Evolutionary conservation across 805 yeast genomes (phyloP).

Genomic region (Jamesozyma piceae): DNA sequence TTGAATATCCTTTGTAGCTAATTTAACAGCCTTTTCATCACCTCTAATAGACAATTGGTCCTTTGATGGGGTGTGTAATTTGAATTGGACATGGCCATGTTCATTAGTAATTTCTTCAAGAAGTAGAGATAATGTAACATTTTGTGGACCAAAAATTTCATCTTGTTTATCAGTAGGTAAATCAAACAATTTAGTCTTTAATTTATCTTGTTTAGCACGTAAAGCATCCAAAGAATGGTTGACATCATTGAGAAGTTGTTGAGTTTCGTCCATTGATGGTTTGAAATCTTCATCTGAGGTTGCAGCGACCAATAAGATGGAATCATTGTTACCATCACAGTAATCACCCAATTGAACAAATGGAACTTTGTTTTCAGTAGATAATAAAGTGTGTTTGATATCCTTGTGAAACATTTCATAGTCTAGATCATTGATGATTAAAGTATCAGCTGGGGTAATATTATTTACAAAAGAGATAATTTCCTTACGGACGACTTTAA

Average conservation of each 20-base stretch:
- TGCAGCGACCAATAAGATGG: slow-evolving; percentile 47
- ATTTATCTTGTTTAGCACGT: slow-evolving; percentile 47
- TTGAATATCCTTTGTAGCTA: slow-evolving; percentile 30
- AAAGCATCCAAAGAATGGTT: slow-evolving; percentile 46
- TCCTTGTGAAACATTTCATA: slow-evolving; percentile 30
- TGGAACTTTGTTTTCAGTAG: slow-evolving; percentile 36
- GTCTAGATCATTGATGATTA: slow-evolving; percentile 54
- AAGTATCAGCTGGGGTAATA: slow-evolving; percentile 57
- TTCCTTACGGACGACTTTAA: slow-evolving; percentile 57
- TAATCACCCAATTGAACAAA: slow-evolving; percentile 50
- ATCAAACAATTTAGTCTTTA: slow-evolving; percentile 42
- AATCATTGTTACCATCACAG: slow-evolving; percentile 34
- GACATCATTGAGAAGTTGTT: slow-evolving; percentile 45
- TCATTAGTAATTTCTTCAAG: slow-evolving; percentile 30
- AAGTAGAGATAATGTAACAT: slow-evolving; percentile 19
- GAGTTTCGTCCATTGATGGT: slow-evolving; percentile 54
- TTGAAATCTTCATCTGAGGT: slow-evolving; percentile 57
- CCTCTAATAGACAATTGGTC: slow-evolving; percentile 64
- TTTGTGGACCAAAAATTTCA: slow-evolving; percentile 19
- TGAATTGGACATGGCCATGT: slow-evolving; percentile 36
- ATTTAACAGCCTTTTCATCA: slow-evolving; percentile 47
- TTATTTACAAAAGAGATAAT: slow-evolving; percentile 66
- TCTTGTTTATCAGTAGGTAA: slow-evolving; percentile 50
- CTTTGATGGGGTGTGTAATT: slow-evolving; percentile 39
- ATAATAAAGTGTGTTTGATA: slow-evolving; percentile 19